Evolutionary conservation across 140 eudicot species (phyloP), one percentile per base, ranked within the genome.

Genomic region (Senecio squalidus): DNA sequence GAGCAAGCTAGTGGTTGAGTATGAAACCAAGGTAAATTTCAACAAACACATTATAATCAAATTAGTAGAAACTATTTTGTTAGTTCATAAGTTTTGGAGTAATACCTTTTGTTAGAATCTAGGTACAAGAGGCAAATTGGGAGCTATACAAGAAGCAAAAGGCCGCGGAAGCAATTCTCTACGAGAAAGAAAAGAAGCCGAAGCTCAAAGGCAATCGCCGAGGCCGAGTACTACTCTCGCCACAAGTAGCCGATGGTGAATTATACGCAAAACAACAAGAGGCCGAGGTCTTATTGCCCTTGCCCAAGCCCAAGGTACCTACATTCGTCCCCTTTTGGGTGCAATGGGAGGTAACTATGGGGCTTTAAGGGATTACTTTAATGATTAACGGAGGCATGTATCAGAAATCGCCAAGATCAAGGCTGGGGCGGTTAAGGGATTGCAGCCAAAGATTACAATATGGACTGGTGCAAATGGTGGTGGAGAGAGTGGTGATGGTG

Each of bases 1-100:
- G 69, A 79, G 85, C 16, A 75, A 44, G 85, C 85, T 31, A 79
- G 82, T 11, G n/a, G 85, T 79, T 31, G 85, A 79, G 49, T 79
- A 79, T 62, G 85, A 79, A 43, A 79, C 81, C 22, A 79, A 79
- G 84, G 84, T 78, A 58, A 55, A 9, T 60, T 23, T 26, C 40
- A 9, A 15, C 11, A 5, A n/a, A n/a, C 51, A 14, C 3, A 8
- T 1, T 6, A 51, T 13, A 51, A 13, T 11, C 36, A 26, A 25
- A 0, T 26, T 25, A 3, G 1, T 5, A 36, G n/a, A 36, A 36
- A 6, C 13, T n/a, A n/a, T 8, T 36, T 36, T 11, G 16, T 18
- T n/a, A 14, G 25, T n/a, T 17, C 9, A 46, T 25, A 20, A 20
- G 8, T 16, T 17, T 2, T 5, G 13, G 28, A 48, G n/a, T 26